Conservation (phyloP, 352 stramenopile species). For the Phytophthora sansomeana region DNA sequence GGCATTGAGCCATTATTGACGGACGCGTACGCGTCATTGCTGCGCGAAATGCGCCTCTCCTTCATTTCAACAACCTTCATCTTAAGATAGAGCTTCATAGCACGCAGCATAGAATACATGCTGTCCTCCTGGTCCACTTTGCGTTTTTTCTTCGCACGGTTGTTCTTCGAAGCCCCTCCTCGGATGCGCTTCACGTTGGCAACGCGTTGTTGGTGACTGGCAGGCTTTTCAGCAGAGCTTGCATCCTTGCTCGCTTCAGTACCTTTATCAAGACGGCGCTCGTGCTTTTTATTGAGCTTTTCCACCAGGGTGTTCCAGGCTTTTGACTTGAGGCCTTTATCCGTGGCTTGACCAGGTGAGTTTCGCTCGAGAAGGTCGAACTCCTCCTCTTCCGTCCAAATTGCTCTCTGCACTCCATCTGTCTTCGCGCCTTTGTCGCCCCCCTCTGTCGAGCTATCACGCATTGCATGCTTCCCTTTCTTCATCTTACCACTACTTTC, state of each 20-base stretch:
- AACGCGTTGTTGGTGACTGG: neutral
- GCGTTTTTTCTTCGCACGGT: neutral
- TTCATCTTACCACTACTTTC: too few species aligned
- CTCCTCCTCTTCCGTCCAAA: slow-evolving; percentile 10
- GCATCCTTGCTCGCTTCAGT: slow-evolving; percentile 8
- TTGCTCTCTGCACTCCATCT: neutral
- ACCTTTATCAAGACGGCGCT: slow-evolving; percentile 9
- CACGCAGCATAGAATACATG: neutral
- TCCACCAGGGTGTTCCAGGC: slow-evolving; percentile 5
- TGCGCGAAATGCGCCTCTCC: neutral
- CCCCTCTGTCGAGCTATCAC: neutral
- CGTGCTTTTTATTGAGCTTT: slow-evolving; percentile 1
- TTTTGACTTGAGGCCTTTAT: slow-evolving; percentile 10
- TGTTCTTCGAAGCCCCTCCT: neutral
- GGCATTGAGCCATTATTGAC: too few species aligned
- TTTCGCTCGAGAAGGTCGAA: slow-evolving; percentile 16
- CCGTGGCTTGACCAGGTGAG: neutral
- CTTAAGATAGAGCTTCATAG: neutral
- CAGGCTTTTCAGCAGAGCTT: neutral
- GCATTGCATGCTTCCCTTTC: neutral
- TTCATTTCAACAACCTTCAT: neutral
- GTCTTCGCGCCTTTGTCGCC: neutral
- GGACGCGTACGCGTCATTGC: too few species aligned
- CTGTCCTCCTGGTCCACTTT: neutral
- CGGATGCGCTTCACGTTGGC: neutral